Conservation (phyloP, 169 alveolate species). For the Cardiosporidium cionae region DNA sequence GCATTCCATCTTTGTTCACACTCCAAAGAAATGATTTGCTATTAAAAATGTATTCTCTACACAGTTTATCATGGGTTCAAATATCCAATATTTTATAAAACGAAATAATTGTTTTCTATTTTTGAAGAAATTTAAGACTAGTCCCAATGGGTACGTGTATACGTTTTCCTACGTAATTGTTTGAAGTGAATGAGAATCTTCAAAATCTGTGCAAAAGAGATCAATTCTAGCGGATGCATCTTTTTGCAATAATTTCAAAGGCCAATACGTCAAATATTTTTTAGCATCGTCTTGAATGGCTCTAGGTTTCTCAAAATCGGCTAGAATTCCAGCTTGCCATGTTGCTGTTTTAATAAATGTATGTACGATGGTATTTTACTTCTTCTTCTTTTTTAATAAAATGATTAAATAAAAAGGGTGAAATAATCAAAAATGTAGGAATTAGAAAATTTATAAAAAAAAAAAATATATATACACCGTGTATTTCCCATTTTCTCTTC, state of each 20-base stretch:
- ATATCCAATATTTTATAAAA: too few relatives aligned
- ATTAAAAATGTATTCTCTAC: too few relatives aligned
- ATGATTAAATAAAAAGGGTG: neutral
- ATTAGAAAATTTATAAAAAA: neutral
- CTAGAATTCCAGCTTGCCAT: constrained; percentile 22
- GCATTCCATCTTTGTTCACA: too few relatives aligned
- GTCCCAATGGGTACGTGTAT: too few relatives aligned
- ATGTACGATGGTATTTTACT: too few relatives aligned
- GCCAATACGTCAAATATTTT: constrained; percentile 14
- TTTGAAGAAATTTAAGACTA: too few relatives aligned
- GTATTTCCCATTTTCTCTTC: too few relatives aligned
- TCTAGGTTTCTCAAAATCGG: constrained; percentile 15
- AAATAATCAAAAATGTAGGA: neutral
- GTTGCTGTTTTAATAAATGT: neutral
- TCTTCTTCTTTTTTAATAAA: too few relatives aligned
- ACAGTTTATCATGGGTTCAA: too few relatives aligned
- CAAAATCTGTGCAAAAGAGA: constrained; percentile 10
- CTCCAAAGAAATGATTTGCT: too few relatives aligned
- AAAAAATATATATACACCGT: neutral
- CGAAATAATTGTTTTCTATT: too few relatives aligned
- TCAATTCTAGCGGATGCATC: constrained; percentile 1
- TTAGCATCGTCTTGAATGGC: constrained; percentile 7
- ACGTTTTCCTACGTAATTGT: constrained; percentile 5
- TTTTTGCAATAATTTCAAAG: constrained; percentile 8
- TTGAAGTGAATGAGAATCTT: constrained; percentile 17